Evolutionary conservation across 805 yeast species (phyloP).

Genomic region (Jamesozyma lodderae): DNA sequence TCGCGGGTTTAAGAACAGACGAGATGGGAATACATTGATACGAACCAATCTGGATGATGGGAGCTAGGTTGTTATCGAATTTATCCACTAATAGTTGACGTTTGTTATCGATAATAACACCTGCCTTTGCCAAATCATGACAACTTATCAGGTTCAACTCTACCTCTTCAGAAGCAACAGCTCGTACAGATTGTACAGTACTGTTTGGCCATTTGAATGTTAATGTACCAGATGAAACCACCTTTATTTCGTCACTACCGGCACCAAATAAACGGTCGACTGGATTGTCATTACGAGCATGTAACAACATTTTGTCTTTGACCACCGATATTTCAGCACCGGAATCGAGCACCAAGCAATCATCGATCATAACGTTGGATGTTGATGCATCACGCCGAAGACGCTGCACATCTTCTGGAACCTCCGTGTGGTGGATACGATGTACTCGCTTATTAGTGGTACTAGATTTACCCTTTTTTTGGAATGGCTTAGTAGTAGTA

Average conservation of each 20-base stretch:
- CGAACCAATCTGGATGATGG: background rate
- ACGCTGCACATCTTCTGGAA: background rate
- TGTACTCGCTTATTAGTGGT: background rate
- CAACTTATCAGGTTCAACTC: background rate
- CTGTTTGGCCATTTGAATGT: background rate
- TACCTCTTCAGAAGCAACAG: background rate
- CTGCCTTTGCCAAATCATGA: background rate
- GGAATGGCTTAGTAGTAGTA: background rate
- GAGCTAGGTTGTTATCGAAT: background rate
- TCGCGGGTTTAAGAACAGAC: background rate
- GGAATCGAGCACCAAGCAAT: background rate
- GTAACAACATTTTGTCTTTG: background rate
- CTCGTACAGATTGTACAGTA: background rate
- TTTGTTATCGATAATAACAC: background rate
- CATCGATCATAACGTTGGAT: background rate
- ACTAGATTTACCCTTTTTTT: background rate
- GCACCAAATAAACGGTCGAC: background rate
- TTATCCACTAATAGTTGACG: background rate
- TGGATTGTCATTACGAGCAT: background rate
- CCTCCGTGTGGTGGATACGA: background rate
- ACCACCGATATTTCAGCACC: background rate
- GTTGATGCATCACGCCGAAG: background rate
- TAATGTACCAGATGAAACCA: background rate
- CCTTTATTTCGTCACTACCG: background rate
- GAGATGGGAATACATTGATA: background rate